A percentile compares a stretch with the other conserved stretches of the same genome.
phyloP scores from a whole-genome alignment of 306 rosid species.

The Cicer judaicum region DNA sequence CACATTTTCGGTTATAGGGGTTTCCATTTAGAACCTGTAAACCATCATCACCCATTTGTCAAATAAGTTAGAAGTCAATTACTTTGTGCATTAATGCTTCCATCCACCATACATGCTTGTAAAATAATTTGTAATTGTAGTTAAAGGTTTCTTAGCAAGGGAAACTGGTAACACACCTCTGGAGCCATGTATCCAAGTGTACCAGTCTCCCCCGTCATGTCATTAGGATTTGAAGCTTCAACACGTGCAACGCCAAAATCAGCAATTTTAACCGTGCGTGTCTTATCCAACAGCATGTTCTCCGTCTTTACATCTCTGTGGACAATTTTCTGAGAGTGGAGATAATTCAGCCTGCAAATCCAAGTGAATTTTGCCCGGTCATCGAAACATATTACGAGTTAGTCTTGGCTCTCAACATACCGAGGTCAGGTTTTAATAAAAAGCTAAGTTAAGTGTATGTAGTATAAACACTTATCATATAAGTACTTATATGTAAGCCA shows the following conservation, averaged over 20 bases:
- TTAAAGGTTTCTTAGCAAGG: slow-evolving; percentile 7
- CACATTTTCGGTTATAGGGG: slow-evolving; percentile 96
- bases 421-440: too few relatives aligned
- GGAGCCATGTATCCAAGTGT: slow-evolving; percentile 99
- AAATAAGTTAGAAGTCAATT: slow-evolving; percentile 41
- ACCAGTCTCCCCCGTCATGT: slow-evolving; percentile 99
- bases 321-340: slow-evolving; percentile 94
- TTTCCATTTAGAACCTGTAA: slow-evolving; percentile 94
- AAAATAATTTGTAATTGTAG: neutral
- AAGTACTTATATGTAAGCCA: too few relatives aligned
- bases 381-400: slow-evolving; percentile 4
- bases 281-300: slow-evolving; percentile 89
- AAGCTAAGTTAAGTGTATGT: too few relatives aligned
- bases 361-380: slow-evolving; percentile 37
- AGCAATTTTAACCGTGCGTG: slow-evolving; percentile 84
- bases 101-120: neutral
- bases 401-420: neutral
- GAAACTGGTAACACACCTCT: slow-evolving; percentile 60
- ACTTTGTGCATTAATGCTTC: slow-evolving; percentile 19
- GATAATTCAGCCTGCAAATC: slow-evolving; percentile 80
- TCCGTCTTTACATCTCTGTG: slow-evolving; percentile 98
- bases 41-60: slow-evolving; percentile 36
- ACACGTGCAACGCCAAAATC: slow-evolving; percentile 99
- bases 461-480: too few relatives aligned
- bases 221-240: slow-evolving; percentile 97